Base-by-base conservation (phyloP, 371 early-diverging fungal genomes). In the Circinella umbellata region DNA sequence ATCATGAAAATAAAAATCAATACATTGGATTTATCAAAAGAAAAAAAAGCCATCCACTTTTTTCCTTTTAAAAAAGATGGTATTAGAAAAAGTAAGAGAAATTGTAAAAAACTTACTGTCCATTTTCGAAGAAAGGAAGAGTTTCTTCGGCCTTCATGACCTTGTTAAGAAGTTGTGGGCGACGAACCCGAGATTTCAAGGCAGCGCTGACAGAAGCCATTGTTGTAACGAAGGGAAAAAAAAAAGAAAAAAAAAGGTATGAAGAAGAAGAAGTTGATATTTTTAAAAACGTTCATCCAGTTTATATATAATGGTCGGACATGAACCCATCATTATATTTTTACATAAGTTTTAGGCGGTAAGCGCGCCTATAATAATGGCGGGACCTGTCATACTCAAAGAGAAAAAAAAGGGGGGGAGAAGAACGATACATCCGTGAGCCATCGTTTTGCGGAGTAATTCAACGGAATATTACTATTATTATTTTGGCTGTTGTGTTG, bases 91-190 rank as follows among this genome's bases (percentile, higher is more conserved):
- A 60, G 27, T n/a, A n/a, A n/a, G n/a, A n/a, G n/a, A n/a, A n/a
- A n/a, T n/a, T n/a, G n/a, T n/a, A 49, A 38, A 68, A 9, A 9
- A 76, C 82, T 70, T 82, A 83, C 78, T 84, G 84, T 70, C 86
- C 86, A 59, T 72, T 59, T 57, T 83, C 72, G 66, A 86, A 83
- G 66, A 76, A 78, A n/a, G 73, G 64, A 36, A 82, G 73, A 3
- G 81, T 81, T 4, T 84, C 82, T 59, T 83, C 77, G 13, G 83
- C 66, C 38, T 70, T 78, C 78, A 82, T 80, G 36, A 86, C 77
- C 73, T 82, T 83, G 15, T 79, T 69, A 61, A 79, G 75, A 39
- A 80, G 76, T 62, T 76, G 76, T 61, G 84, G 84, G 36, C 84
- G 80, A 59, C 83, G 80, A 46, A 86, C 76, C 64, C 86, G 73